These are phyloP conservation scores for Athelia psychrophila DNA, from an alignment of 1,284 basidiomycete genomes.

Conservation along the genomic window DNA sequence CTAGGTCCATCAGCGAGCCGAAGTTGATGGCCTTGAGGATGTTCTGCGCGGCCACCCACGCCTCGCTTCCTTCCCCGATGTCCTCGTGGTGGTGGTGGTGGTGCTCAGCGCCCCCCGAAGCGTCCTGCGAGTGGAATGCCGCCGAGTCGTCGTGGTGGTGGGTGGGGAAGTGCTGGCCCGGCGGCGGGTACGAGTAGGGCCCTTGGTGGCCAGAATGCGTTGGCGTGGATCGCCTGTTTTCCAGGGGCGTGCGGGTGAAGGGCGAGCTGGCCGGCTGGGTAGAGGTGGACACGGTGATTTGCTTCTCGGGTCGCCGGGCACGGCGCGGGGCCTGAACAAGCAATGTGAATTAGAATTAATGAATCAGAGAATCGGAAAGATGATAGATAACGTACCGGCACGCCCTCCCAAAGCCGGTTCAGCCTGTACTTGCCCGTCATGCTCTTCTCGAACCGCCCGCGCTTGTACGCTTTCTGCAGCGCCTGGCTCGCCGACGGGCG, in stretches of 20 bases:
- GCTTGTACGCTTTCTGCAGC: slow-evolving; percentile 75
- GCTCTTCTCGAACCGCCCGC: slow-evolving; percentile 73
- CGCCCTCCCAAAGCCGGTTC: slow-evolving; percentile 76
- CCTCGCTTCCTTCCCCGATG: slow-evolving; percentile 46
- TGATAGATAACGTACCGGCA: slow-evolving; percentile 55
- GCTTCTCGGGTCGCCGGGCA: slow-evolving; percentile 58
- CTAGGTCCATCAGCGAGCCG: slow-evolving; percentile 43
- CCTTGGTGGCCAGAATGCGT: too few species aligned
- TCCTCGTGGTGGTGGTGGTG: slow-evolving; percentile 28
- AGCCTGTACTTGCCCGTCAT: slow-evolving; percentile 67
- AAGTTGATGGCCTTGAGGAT: slow-evolving; percentile 77
- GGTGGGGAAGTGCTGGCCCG: slow-evolving; percentile 3
- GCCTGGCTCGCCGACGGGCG: slow-evolving; percentile 82
- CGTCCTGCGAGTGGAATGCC: neutral
- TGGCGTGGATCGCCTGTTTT: slow-evolving; percentile 14
- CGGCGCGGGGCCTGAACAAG: slow-evolving; percentile 54
- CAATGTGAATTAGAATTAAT: slow-evolving; percentile 6
- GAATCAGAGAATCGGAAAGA: neutral
- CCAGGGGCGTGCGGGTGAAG: slow-evolving; percentile 57
- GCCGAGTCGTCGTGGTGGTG: neutral
- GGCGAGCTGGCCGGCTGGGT: slow-evolving; percentile 43
- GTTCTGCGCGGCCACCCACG: slow-evolving; percentile 73
- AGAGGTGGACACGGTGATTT: slow-evolving; percentile 31
- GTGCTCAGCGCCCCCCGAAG: slow-evolving; percentile 5
- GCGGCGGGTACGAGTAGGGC: slow-evolving; percentile 8